Evolutionary conservation across 768 basidiomycete genomes (phyloP), one percentile per base, ranked within the genome.

Genomic region (Tephrocybe sp.): DNA sequence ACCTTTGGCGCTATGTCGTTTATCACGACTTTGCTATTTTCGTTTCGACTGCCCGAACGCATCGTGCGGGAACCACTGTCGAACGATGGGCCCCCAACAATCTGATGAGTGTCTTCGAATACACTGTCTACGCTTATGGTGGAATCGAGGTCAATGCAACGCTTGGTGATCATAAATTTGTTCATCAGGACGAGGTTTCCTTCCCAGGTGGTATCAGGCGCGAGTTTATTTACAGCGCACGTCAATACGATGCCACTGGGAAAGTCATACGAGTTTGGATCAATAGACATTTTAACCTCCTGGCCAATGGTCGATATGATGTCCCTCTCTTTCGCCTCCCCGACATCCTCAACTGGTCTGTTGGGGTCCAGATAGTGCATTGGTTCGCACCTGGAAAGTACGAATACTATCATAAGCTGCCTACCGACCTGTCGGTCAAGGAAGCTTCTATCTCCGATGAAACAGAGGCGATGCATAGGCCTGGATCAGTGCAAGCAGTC

Each of bases 131-230:
- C 32, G 48, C 14, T 11, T 49, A 39, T 49, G 48, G 48, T 4
- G 38, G 48, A 17, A 49, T 49, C 16, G 39, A 40, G 13, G 38
- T 31, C 22, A 49, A 49, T 41, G 12, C 36, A 4, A 49, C 36
- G 6, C 36, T 48, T 4, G 48, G 38, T 6, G n/a, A 14, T 16
- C 48, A 49, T 16, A 31, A 40, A n/a, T 48, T 13, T n/a, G 36
- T 12, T 5, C 46, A 39, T 16, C 46, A 48, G 19, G 11, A 48
- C 19, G 46, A 48, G 26, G 38, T 48, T n/a, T 19, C 46, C 12
- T 48, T 48, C 46, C 33, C 46, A n/a, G 46, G 46, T n/a, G 46
- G 46, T 13, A 48, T 48, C 22, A 48, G 36, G 36, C 46, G 19
- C 13, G 34, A 36, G 19, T 48, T 48, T 30, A 36, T 48, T 6